Evolutionary conservation across 352 stramenopile genomes (phyloP).

Genomic region (Pythium brachiatum): DNA sequence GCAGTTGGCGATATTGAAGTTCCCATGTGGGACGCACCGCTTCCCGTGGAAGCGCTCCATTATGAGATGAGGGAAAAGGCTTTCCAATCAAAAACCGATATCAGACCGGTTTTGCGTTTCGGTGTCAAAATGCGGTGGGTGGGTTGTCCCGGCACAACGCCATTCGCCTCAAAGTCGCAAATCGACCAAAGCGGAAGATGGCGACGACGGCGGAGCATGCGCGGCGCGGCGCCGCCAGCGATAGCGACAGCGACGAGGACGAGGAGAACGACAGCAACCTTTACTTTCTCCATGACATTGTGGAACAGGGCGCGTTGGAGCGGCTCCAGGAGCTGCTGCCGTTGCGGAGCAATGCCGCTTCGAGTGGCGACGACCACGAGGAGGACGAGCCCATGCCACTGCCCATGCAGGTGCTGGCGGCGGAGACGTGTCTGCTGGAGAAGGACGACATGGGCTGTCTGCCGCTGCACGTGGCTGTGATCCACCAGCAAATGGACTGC

Average conservation of each 20-base stretch:
- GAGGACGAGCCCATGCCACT: constrained; percentile 1
- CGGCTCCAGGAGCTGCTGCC: constrained; percentile 49
- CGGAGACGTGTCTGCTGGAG: constrained; percentile 60
- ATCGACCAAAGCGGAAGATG: background rate
- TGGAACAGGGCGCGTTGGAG: constrained; percentile 49
- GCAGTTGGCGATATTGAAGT: constrained; percentile 22
- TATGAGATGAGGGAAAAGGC: background rate
- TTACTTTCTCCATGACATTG: constrained; percentile 61
- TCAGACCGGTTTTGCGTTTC: background rate
- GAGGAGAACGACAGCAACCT: constrained; percentile 37
- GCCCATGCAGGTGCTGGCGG: constrained; percentile 40
- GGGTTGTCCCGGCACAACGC: background rate
- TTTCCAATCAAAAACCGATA: too few species aligned
- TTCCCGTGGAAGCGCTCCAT: background rate
- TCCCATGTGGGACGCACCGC: background rate
- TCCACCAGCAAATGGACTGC: constrained; percentile 50
- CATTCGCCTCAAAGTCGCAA: background rate
- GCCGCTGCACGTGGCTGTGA: constrained; percentile 68
- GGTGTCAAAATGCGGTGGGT: background rate
- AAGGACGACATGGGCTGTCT: constrained; percentile 85
- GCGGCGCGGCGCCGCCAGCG: background rate
- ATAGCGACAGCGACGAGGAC: constrained; percentile 36
- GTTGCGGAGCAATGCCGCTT: constrained; percentile 6
- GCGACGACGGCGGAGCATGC: constrained; percentile 4
- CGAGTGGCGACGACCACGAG: constrained; percentile 7